Evolutionary conservation across 192 early-diverging fungal genomes (phyloP).

Genomic region (Backusella westeae): DNA sequence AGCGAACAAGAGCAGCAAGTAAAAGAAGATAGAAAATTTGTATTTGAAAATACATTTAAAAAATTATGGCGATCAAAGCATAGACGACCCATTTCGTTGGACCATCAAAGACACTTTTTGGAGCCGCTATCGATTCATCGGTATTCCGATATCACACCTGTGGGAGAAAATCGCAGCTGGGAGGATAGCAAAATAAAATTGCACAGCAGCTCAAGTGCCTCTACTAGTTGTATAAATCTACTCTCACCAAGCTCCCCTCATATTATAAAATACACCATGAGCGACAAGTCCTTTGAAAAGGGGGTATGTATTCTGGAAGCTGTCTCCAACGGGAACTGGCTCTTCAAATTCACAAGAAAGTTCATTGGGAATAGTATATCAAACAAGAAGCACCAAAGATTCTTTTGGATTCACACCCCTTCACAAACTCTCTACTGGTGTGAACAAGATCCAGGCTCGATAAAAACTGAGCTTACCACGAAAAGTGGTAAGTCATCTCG

Average conservation of each 20-base stretch:
- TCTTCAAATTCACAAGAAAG: slow-evolving; percentile 71
- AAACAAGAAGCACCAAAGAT: slow-evolving; percentile 63
- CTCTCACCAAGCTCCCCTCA: neutral
- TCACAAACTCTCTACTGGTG: slow-evolving; percentile 78
- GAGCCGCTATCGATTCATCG: neutral
- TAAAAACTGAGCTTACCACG: slow-evolving; percentile 31
- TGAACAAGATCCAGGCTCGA: slow-evolving; percentile 55
- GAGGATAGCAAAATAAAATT: neutral
- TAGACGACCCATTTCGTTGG: neutral
- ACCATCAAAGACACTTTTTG: neutral
- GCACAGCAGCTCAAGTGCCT: neutral
- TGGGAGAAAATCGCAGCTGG: neutral
- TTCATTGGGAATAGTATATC: slow-evolving; percentile 42
- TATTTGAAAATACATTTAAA: slow-evolving; percentile 6
- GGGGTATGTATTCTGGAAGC: neutral
- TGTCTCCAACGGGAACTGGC: slow-evolving; percentile 47
- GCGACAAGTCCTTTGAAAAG: neutral
- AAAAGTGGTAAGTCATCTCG: slow-evolving; percentile 46
- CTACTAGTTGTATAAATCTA: neutral
- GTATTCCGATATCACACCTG: neutral
- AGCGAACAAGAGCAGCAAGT: neutral
- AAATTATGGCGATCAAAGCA: neutral
- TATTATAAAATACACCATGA: neutral
- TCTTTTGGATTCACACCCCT: slow-evolving; percentile 81
- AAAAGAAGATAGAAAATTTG: slow-evolving; percentile 4